Conservation (phyloP, 805 yeast species). For the Suhomyces xylopsoci region DNA sequence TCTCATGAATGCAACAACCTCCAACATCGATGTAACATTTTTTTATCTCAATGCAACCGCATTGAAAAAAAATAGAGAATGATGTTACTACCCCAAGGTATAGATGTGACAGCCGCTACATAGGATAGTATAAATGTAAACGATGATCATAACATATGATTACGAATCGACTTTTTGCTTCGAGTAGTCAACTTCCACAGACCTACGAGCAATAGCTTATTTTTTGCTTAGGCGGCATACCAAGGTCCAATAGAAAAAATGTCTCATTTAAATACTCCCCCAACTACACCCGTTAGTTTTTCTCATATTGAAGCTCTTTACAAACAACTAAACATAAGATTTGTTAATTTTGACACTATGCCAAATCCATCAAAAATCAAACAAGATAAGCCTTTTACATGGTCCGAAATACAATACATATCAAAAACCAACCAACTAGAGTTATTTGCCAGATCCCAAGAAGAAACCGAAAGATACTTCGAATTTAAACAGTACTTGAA, state of each 20-base stretch:
- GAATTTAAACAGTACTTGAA: constrained; percentile 43
- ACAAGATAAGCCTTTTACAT: constrained; percentile 39
- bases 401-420: constrained; percentile 42
- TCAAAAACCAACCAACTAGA: constrained; percentile 44
- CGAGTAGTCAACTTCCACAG: not conserved
- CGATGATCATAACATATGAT: not conserved
- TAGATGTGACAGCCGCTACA: not conserved
- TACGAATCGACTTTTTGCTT: not conserved
- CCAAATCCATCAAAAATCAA: constrained; percentile 35
- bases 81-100: not conserved
- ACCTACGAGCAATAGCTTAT: not conserved
- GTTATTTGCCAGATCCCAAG: constrained; percentile 46
- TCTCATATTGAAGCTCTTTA: constrained; percentile 10
- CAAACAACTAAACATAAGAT: constrained; percentile 13
- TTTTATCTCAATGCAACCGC: constrained; percentile 4
- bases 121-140: not conserved
- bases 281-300: constrained; percentile 11
- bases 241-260: not conserved
- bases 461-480: constrained; percentile 42
- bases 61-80: constrained; percentile 1
- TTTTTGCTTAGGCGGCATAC: not conserved
- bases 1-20: not conserved
- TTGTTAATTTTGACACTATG: constrained; percentile 33
- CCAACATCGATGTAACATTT: constrained; percentile 3
- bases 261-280: constrained; percentile 13